Evolutionary conservation across 192 early-diverging fungal genomes (phyloP).

Genomic region (Umbelopsis sp.): DNA sequence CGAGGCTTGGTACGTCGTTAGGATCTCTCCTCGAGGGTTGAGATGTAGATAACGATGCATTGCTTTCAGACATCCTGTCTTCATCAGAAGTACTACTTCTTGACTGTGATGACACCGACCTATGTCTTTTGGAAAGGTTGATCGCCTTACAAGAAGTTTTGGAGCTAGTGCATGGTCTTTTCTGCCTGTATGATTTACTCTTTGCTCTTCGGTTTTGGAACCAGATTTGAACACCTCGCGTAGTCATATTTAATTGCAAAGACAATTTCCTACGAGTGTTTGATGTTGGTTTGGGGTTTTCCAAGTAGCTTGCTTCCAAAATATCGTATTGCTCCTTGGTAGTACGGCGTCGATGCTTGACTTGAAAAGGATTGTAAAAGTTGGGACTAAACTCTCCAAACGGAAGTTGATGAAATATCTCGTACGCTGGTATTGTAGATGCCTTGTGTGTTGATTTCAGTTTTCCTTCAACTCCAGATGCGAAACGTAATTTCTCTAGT

Average conservation of each 20-base stretch:
- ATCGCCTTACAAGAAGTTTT: neutral
- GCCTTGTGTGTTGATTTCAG: neutral
- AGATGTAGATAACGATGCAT: neutral
- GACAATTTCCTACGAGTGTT: neutral
- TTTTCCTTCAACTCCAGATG: too few species aligned
- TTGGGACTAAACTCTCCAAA: constrained; percentile 5
- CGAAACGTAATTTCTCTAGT: too few species aligned
- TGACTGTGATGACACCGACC: neutral
- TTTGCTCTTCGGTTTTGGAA: constrained; percentile 12
- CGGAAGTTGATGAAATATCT: neutral
- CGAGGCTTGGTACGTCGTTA: neutral
- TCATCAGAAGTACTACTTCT: neutral
- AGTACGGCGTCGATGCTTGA: constrained; percentile 8
- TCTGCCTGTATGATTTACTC: neutral
- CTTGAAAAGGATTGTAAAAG: constrained; percentile 13
- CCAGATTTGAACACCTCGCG: constrained; percentile 7
- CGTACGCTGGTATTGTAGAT: neutral
- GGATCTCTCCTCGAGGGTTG: neutral
- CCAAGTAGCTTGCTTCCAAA: neutral
- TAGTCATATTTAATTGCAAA: neutral
- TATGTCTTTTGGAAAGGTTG: neutral
- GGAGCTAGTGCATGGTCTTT: neutral
- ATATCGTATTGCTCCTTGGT: constrained; percentile 2
- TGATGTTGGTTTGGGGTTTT: constrained; percentile 1
- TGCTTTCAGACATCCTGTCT: neutral